These are phyloP conservation scores for Cucumis melo DNA, from an alignment of 306 rosid genomes.

Conservation along the genomic window DNA sequence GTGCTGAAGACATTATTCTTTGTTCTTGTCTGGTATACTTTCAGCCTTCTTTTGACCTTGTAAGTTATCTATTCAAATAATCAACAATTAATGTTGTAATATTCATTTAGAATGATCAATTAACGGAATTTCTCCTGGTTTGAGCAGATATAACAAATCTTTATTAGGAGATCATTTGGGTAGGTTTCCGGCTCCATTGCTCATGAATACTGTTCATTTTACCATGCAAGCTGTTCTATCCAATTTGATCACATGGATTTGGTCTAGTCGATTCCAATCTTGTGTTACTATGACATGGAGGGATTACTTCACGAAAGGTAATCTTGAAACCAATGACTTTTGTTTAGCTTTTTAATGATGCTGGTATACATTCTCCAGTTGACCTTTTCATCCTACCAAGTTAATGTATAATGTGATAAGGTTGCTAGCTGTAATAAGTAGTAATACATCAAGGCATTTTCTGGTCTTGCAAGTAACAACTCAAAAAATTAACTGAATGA, in stretches of 20 bases:
- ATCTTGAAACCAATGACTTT: conserved; percentile 4
- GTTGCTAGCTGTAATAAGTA: background rate
- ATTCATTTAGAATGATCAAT: background rate
- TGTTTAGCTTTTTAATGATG: background rate
- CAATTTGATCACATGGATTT: conserved; percentile 65
- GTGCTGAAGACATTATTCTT: conserved; percentile 78
- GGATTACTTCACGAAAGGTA: conserved; percentile 86
- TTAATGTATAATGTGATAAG: background rate
- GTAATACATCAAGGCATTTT: background rate
- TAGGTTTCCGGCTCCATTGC: conserved; percentile 87
- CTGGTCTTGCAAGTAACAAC: background rate
- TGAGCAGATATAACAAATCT: conserved; percentile 84
- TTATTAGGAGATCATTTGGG: conserved; percentile 86
- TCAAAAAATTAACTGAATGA: background rate
- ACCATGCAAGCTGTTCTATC: conserved; percentile 85
- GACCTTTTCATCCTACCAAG: background rate
- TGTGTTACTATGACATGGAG: conserved; percentile 72
- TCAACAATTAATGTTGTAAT: background rate
- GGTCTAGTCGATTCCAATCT: conserved; percentile 66
- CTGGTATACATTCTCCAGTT: background rate
- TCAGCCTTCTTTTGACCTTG: conserved; percentile 90
- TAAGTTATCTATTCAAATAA: conserved; percentile 34
- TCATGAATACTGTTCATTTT: conserved; percentile 87
- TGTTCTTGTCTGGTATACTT: conserved; percentile 76
- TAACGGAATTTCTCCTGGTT: conserved; percentile 4